phyloP scores from a whole-genome alignment of 768 basidiomycete species.

The Chalciporus piperatus region DNA sequence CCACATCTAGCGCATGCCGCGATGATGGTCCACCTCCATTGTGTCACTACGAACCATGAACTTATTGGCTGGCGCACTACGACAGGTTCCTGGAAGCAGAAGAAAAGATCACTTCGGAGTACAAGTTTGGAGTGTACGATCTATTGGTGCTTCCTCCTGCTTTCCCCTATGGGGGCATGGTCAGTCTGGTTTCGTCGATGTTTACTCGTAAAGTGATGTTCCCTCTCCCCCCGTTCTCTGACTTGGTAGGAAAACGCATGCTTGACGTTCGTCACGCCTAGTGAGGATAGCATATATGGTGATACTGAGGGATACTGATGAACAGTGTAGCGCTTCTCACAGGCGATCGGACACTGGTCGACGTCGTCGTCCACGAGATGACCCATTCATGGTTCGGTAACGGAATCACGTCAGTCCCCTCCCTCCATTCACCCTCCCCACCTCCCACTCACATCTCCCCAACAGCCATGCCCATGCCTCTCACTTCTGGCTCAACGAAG shows the following conservation, averaged over 20 bases:
- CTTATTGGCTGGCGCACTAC: neutral
- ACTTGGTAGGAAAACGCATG: conserved; percentile 77
- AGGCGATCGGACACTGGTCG: conserved; percentile 82
- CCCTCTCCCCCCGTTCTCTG: too few species aligned
- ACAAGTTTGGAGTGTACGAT: conserved; percentile 87
- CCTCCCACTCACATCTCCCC: neutral
- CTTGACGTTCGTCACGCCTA: conserved; percentile 83
- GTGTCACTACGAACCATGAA: too few species aligned
- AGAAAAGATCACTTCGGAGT: conserved; percentile 70
- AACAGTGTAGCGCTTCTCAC: conserved; percentile 61
- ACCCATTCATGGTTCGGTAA: conserved; percentile 91
- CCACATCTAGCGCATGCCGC: too few species aligned
- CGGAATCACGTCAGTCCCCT: conserved; percentile 63
- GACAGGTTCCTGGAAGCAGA: conserved; percentile 66
- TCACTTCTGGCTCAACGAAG: conserved; percentile 90
- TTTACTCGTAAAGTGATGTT: neutral
- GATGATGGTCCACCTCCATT: too few species aligned
- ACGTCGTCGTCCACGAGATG: conserved; percentile 87
- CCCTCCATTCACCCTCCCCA: conserved; percentile 11
- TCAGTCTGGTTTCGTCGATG: conserved; percentile 18
- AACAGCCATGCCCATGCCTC: conserved; percentile 62
- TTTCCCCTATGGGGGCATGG: conserved; percentile 92
- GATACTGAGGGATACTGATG: neutral
- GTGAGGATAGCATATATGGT: conserved; percentile 36
- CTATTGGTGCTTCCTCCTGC: conserved; percentile 83